phyloP scores from a whole-genome alignment of 2,329 filamentous ascomycete genomes.

The Epichloe sylvatica region DNA sequence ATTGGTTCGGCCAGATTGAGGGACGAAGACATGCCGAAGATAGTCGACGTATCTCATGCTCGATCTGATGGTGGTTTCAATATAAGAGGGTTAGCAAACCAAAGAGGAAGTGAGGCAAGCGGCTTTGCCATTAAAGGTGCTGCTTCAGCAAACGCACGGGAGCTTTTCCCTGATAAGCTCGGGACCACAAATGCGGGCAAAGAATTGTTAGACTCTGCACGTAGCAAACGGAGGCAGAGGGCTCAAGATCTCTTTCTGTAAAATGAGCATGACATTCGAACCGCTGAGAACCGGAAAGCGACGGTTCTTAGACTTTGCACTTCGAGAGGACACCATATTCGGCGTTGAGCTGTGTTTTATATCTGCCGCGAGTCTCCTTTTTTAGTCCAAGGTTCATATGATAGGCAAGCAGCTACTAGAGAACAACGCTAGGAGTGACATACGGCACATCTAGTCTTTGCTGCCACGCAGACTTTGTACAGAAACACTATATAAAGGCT shows the following conservation, averaged over 20 bases:
- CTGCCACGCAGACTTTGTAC: not conserved
- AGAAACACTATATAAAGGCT: not conserved
- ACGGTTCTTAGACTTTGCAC: no score
- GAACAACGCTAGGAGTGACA: not conserved
- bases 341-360: not conserved
- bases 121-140: constrained; percentile 58
- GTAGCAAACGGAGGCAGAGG: constrained; percentile 44
- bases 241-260: constrained; percentile 62
- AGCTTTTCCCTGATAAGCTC: constrained; percentile 56
- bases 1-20: constrained; percentile 24
- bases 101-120: constrained; percentile 28
- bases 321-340: no score
- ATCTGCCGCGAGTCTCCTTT: not conserved
- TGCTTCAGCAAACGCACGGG: constrained; percentile 33
- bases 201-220: constrained; percentile 47
- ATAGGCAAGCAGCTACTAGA: not conserved
- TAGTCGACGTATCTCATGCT: constrained; percentile 40
- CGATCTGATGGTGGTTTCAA: constrained; percentile 33
- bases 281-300: not conserved
- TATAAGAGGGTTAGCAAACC: constrained; percentile 45
- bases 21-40: constrained; percentile 34
- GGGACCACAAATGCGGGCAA: constrained; percentile 46
- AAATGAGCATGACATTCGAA: not conserved
- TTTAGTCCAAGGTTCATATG: not conserved
- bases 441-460: not conserved